Evolutionary conservation across 768 basidiomycete species (phyloP), one percentile per base, ranked within the genome.

Genomic region (Tulasnella sp.): DNA sequence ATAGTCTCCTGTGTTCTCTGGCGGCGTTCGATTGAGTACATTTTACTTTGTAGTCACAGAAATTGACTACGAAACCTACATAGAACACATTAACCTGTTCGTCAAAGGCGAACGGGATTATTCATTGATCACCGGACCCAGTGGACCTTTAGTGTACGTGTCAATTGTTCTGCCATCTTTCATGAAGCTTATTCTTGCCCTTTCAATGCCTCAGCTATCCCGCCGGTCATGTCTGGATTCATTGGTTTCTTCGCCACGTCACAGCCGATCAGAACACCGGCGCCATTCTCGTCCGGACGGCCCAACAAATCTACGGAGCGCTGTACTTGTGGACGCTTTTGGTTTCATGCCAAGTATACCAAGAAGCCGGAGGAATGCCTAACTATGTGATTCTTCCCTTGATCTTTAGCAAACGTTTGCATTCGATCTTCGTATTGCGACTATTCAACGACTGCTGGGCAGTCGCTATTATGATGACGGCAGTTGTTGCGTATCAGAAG

Each of bases 41-140:
- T 58, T 78, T 45, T 79, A 72, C 71, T 77, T 31, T 31, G 3
- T 85, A 98, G 97, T 96, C 84, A 99, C 97, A 14, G 96, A 99
- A 84, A 99, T 99, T 80, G 97, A 99, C 84, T 99, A 94, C 90
- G 88, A 91, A 80, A 98, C 97, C 0, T 99, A 99, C 81, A 94
- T 98, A 90, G 85, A 91, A 72, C 97, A 99, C 73, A 87, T 93
- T 0, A 87, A 91, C 75, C 82, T 91, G 54, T 95, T 93, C 83
- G 80, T 93, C 68, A 87, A 89, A 74, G 96, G 96, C 40, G 91
- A 96, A 82, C 86, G 91, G 68, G 88, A 96, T 80, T 99, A 99
- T 81, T 86, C 88, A 15, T 83, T 85, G 77, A 91, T 99, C 71
- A 85, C 88, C 75, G 97, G 97, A 0, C 96, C 95, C 1, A 97